Conservation (phyloP, 169 alveolate species). For the Miamiensis avidus region DNA sequence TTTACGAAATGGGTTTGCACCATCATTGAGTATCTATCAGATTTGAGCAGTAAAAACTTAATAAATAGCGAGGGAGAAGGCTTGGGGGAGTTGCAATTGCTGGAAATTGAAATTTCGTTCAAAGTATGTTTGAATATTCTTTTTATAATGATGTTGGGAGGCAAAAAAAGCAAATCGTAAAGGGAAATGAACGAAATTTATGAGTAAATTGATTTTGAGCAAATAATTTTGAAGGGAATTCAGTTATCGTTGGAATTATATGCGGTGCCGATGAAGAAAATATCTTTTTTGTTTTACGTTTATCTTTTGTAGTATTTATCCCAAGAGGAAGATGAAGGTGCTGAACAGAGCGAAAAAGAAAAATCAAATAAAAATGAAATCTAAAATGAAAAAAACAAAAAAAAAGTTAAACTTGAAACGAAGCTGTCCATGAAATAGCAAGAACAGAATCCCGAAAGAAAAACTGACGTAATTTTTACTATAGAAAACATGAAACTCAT, state of each 20-base stretch:
- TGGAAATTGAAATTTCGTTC: constrained; percentile 3
- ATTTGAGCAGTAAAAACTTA: no score
- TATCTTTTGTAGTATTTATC: background rate
- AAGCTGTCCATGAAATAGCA: constrained; percentile 18
- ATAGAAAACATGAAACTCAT: constrained; percentile 21
- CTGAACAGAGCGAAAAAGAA: background rate
- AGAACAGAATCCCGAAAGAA: no score
- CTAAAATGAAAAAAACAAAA: background rate
- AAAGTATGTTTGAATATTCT: constrained; percentile 7
- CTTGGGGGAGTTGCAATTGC: background rate
- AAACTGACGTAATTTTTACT: no score
- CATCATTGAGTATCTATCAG: no score
- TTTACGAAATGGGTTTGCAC: no score
- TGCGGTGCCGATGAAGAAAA: constrained; percentile 35
- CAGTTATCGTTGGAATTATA: constrained; percentile 27
- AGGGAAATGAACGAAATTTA: background rate
- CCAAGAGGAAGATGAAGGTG: background rate
- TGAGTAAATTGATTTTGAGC: constrained; percentile 8
- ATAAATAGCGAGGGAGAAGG: no score
- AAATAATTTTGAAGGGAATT: constrained; percentile 14
- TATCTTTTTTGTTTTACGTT: constrained; percentile 21
- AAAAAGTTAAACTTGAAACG: constrained; percentile 3
- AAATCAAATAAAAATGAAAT: background rate
- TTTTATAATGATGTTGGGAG: constrained; percentile 3
- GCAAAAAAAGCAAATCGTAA: background rate